Evolutionary conservation across 805 yeast genomes (phyloP), one percentile per base, ranked within the genome.

Genomic region (Hanseniaspora occidentalis): DNA sequence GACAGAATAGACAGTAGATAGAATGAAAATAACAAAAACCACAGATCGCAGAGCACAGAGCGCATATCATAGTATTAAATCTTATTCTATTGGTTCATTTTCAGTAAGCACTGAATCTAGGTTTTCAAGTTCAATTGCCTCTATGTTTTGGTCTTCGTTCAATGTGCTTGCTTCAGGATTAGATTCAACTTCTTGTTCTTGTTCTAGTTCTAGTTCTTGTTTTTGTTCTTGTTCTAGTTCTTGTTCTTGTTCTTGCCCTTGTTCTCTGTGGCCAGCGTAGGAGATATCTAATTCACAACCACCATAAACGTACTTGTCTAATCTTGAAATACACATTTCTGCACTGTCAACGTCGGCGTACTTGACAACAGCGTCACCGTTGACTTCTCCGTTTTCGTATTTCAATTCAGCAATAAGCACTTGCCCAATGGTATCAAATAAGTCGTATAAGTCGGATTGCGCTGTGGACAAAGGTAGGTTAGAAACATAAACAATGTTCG

Each of bases 401-500:
- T 77, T 84, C 45, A 89, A 68, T 57, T 84, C 94, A 17, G 96
- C 95, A 34, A 70, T 70, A 31, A 61, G 65, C 14, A 89, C 84
- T 37, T 71, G 64, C 18, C 95, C 95, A 41, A 86, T 74, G 27
- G 89, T 79, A 56, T 80, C 89, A 57, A 88, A 88, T 44, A 89
- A 69, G 49, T 88, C 96, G 47, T 68, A 74, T 48, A 89, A 70
- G 60, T 89, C 96, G 43, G 79, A 77, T 48, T 79, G 77, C 24
- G 85, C 75, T n/a, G 96, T 88, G 39, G 86, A 79, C 69, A 75
- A 84, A 23, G 97, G 97, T 54, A 89, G 66, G 64, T 89, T 89
- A 35, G 69, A 70, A 18, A 82, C 86, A 54, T 63, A 81, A 35
- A 89, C 71, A 18, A 73, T 67, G 25, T 66, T 72, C 38, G 76